These are phyloP conservation scores for Aspergillus carbonarius DNA, from an alignment of 2,329 filamentous ascomycete species.

Conservation along the genomic window DNA sequence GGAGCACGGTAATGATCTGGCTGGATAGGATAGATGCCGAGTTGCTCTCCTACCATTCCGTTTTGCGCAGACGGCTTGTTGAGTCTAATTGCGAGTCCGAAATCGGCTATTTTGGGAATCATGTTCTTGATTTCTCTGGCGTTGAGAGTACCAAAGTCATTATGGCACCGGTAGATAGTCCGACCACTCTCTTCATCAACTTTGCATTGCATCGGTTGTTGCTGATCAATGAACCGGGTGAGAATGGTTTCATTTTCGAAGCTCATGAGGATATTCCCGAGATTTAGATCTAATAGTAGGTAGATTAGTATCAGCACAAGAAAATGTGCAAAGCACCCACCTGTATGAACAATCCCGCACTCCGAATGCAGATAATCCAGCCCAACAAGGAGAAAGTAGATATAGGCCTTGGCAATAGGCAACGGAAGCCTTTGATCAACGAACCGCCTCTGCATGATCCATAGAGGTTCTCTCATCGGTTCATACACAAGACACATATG, in stretches of 20 bases:
- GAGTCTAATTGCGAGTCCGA: constrained; percentile 20
- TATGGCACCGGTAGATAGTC: constrained; percentile 23
- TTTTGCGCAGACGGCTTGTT: constrained; percentile 6
- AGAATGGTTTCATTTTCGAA: constrained; percentile 26
- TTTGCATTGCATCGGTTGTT: constrained; percentile 19
- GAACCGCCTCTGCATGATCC: constrained; percentile 30
- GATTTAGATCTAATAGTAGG: constrained; percentile 40
- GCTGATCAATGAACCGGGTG: constrained; percentile 23
- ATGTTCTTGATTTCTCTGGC: constrained; percentile 15
- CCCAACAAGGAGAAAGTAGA: constrained; percentile 37
- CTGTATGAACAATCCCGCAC: constrained; percentile 25
- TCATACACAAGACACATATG: constrained; percentile 39
- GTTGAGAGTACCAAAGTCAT: constrained; percentile 23
- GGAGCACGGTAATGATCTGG: constrained; percentile 36
- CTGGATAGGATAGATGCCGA: constrained; percentile 45
- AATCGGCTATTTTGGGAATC: constrained; percentile 23
- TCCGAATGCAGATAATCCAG: constrained; percentile 45
- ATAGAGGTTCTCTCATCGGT: constrained; percentile 37
- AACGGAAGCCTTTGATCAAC: constrained; percentile 26
- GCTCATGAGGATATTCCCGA: constrained; percentile 41
- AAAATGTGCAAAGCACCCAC: not conserved
- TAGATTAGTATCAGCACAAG: not conserved
- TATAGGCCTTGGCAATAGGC: constrained; percentile 30
- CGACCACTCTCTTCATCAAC: constrained; percentile 14
- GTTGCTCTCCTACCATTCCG: constrained; percentile 3